A percentile compares a stretch with the other conserved stretches of the same genome.
phyloP scores from a whole-genome alignment of 306 rosid genomes.

The Cucumis melo region DNA sequence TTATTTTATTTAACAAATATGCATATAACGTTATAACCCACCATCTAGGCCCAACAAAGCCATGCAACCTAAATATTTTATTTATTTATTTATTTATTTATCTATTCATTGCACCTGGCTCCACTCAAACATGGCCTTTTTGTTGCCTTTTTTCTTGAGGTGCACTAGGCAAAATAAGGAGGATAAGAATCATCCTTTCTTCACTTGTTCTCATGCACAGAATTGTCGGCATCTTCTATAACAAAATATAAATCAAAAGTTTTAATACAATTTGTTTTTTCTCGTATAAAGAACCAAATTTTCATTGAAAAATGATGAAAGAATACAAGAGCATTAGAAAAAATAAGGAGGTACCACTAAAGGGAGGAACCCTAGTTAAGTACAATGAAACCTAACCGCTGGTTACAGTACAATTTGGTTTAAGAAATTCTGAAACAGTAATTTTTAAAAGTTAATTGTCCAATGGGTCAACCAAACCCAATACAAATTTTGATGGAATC shows the following conservation, averaged over 20 bases:
- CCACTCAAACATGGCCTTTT: not conserved
- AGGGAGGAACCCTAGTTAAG: no score
- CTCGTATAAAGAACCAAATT: no score
- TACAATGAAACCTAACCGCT: not conserved
- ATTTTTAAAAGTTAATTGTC: not conserved
- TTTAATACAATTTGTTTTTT: no score
- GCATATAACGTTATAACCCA: not conserved
- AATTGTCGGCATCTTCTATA: not conserved
- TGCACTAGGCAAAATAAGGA: not conserved
- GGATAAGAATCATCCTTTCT: not conserved
- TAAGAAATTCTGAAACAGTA: not conserved
- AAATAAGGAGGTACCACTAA: not conserved
- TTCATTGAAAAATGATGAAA: no score
- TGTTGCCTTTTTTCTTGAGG: no score
- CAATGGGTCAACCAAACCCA: not conserved
- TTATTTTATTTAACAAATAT: no score
- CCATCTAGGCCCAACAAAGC: not conserved
- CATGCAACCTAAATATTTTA: not conserved
- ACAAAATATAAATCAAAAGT: not conserved
- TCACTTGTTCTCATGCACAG: not conserved
- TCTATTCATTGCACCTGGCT: not conserved
- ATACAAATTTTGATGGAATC: not conserved
- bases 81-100: no score
- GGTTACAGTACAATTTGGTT: not conserved
- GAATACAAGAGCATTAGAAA: not conserved